Evolutionary conservation across 2,329 filamentous ascomycete genomes (phyloP), one percentile per base, ranked within the genome.

Genomic region (Fusarium brevicatenulatum): DNA sequence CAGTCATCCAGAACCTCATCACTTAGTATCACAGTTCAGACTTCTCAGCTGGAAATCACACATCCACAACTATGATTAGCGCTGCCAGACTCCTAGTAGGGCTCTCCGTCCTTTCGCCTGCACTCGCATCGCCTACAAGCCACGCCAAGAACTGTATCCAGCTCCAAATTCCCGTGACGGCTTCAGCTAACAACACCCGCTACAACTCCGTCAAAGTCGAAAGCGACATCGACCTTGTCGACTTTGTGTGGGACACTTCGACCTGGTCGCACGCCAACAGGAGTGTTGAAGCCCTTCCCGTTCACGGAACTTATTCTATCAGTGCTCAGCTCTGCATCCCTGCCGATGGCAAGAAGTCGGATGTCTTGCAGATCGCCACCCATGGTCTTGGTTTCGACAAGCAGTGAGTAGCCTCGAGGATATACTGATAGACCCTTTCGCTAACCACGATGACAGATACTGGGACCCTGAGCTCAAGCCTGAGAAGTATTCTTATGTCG

Each of bases 201-300:
- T 57, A 47, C 40, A 47, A 28, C 8, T 57, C 30, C 3, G 40
- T 57, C 23, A 57, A 47, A 21, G 54, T 57, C 2, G 40, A 57
- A 28, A 36, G 2, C 40, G 36, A 47, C 23, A 57, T 57, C 4
- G 54, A 57, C 1, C 54, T 57, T 4, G 40, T 57, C 0, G 54
- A 47, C 19, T 47, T 28, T 36, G 19, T 57, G 4, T 57, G 40
- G 54, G 54, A 57, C 11, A 30, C 19, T 21, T 28, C 40, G 0
- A 57, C 54, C 4, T 57, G 54, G 54, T 47, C 54, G 0, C 54
- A 47, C 3, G 40, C 40, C 2, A 57, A 47, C 5, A 57, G 30
- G 3, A 47, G 40, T 1, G 2, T 4, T 1, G 13, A 34, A 9
- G 9, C 18, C 1, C 7, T n/a, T 6, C n/a, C 30, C 0, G n/a